These are phyloP conservation scores for Porodaedalea pini DNA, from an alignment of 1,284 basidiomycete species.

Conservation along the genomic window DNA sequence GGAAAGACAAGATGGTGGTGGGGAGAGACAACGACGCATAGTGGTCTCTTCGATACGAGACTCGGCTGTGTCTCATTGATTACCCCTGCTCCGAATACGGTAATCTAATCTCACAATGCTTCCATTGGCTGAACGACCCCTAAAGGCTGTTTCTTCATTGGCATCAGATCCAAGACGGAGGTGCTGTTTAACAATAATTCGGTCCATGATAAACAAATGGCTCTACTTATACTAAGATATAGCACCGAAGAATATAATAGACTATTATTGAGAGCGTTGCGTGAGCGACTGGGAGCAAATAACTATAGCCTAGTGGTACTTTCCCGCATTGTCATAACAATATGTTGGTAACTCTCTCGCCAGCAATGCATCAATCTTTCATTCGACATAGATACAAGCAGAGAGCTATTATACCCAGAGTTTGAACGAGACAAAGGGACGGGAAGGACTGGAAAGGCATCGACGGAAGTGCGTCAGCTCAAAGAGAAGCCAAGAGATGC, in stretches of 20 bases:
- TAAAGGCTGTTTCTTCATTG: not conserved
- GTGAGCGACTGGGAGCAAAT: no score
- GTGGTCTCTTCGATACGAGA: not conserved
- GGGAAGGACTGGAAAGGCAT: not conserved
- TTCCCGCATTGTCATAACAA: not conserved
- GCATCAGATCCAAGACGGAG: no score
- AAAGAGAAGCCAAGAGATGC: not conserved
- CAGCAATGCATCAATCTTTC: not conserved
- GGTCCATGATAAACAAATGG: no score
- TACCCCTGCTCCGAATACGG: not conserved
- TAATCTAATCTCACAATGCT: not conserved
- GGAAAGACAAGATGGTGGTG: not conserved
- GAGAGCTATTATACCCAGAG: not conserved
- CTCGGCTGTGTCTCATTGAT: not conserved
- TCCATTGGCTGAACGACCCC: not conserved
- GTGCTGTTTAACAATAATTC: no score
- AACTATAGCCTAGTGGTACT: no score
- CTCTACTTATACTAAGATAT: no score
- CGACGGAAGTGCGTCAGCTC: not conserved
- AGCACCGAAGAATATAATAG: no score
- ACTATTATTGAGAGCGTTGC: no score
- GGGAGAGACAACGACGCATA: constrained; percentile 4
- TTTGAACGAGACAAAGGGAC: not conserved
- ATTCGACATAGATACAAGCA: not conserved
- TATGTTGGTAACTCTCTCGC: not conserved